Percentiles rank a stretch among this genome's conserved stretches.
Evolutionary conservation across 1,284 basidiomycete genomes (phyloP).

Genomic region (Boletellus deceptivus): DNA sequence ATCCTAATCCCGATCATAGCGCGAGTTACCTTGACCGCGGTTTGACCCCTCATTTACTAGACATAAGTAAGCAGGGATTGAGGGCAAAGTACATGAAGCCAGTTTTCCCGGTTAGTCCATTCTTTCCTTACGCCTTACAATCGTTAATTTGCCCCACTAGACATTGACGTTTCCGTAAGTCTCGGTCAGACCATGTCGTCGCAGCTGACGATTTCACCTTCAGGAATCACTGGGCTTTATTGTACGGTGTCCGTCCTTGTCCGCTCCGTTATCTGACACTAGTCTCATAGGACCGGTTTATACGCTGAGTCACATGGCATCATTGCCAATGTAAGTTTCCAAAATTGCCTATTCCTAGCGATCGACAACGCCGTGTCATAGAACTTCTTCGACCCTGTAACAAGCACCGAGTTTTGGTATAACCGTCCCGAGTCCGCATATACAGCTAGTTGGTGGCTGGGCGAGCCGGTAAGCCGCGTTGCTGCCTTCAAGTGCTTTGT

Average conservation of each 20-base stretch:
- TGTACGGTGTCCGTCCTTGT: slow-evolving; percentile 43
- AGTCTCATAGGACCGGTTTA: slow-evolving; percentile 70
- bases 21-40: slow-evolving; percentile 83
- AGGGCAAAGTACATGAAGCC: slow-evolving; percentile 83
- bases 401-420: slow-evolving; percentile 66
- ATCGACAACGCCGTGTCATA: slow-evolving; percentile 27
- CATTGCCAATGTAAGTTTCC: slow-evolving; percentile 70
- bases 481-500: background rate
- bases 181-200: background rate
- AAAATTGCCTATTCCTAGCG: background rate
- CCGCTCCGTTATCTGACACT: slow-evolving; percentile 1
- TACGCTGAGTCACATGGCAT: slow-evolving; percentile 89
- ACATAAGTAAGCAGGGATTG: slow-evolving; percentile 77
- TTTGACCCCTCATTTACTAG: slow-evolving; percentile 76
- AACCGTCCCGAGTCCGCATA: slow-evolving; percentile 59
- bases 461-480: slow-evolving; percentile 68
- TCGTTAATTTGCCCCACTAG: slow-evolving; percentile 36
- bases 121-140: background rate
- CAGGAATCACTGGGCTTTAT: slow-evolving; percentile 84
- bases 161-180: slow-evolving; percentile 87
- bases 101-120: slow-evolving; percentile 71
- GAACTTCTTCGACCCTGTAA: slow-evolving; percentile 84
- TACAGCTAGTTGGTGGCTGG: slow-evolving; percentile 79
- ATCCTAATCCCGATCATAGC: slow-evolving; percentile 37
- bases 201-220: slow-evolving; percentile 1